phyloP scores from a whole-genome alignment of 176 grass and related monocot species.

The Chloris gayana region DNA sequence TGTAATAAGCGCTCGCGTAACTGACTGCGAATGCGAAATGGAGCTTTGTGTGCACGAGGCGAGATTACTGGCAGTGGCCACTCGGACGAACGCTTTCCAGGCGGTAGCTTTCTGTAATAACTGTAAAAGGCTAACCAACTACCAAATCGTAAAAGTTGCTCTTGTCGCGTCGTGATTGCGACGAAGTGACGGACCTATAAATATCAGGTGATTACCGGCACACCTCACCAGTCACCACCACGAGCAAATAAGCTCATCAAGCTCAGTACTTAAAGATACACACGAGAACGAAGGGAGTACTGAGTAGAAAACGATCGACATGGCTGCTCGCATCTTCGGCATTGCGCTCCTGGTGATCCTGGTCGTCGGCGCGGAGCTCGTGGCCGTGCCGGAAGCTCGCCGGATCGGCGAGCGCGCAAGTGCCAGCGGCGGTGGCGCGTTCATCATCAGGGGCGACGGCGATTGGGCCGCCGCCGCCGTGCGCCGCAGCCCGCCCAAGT shows the following conservation, averaged over 20 bases:
- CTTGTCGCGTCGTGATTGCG: not conserved
- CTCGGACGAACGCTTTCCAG: constrained; percentile 1
- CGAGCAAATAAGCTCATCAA: not conserved
- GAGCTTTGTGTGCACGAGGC: not conserved
- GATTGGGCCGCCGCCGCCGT: not conserved
- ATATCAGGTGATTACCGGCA: not conserved
- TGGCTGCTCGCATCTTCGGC: constrained; percentile 33
- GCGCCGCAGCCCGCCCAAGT: constrained; percentile 4
- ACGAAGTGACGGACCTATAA: constrained; percentile 2
- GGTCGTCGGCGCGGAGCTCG: constrained; percentile 22
- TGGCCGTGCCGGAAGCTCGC: constrained; percentile 25
- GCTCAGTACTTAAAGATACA: not conserved
- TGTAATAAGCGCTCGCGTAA: not conserved
- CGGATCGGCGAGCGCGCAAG: not conserved
- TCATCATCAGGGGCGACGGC: not conserved
- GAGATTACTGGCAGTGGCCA: constrained; percentile 16
- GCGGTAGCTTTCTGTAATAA: not conserved
- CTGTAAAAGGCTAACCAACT: not conserved
- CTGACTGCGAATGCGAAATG: not conserved
- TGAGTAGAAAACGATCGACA: not conserved
- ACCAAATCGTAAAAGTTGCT: not conserved
- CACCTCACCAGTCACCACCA: not conserved
- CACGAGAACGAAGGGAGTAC: too few relatives aligned
- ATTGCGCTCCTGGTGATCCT: constrained; percentile 38
- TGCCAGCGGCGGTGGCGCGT: not conserved